Evolutionary conservation across 306 rosid genomes (phyloP).

Genomic region (Trifolium fragiferum): DNA sequence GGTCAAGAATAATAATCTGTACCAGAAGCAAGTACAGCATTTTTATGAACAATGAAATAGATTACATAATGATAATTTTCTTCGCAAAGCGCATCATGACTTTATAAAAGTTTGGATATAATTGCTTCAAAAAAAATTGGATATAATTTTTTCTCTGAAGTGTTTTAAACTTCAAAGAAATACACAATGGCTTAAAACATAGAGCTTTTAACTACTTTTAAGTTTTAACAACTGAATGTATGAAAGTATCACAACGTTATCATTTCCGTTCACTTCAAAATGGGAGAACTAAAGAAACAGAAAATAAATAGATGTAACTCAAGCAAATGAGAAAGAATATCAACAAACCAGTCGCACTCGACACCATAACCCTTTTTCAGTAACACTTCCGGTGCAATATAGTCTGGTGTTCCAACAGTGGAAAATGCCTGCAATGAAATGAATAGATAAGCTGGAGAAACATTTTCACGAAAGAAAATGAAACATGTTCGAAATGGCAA

Average conservation of each 20-base stretch:
- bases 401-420: constrained; percentile 94
- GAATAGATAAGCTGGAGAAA: constrained; percentile 37
- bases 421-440: constrained; percentile 77
- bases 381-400: constrained; percentile 91
- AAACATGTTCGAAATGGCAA: constrained; percentile 20
- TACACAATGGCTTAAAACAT: not conserved
- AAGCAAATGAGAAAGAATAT: constrained; percentile 19
- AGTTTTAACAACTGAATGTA: not conserved
- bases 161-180: not conserved
- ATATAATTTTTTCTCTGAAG: not conserved
- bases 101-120: too few relatives aligned
- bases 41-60: too few relatives aligned
- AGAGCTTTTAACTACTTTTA: not conserved
- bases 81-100: too few relatives aligned
- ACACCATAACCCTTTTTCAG: constrained; percentile 86
- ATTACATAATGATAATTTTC: too few relatives aligned
- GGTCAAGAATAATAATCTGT: too few relatives aligned
- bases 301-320: constrained; percentile 11
- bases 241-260: not conserved
- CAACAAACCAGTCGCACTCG: constrained; percentile 88
- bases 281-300: not conserved
- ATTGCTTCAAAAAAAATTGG: too few relatives aligned
- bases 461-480: constrained; percentile 30
- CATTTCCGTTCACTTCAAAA: too few relatives aligned
- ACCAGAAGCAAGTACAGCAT: too few relatives aligned